These are phyloP conservation scores for Populus hybrid DNA, from an alignment of 441 rosid genomes.

Conservation along the genomic window DNA sequence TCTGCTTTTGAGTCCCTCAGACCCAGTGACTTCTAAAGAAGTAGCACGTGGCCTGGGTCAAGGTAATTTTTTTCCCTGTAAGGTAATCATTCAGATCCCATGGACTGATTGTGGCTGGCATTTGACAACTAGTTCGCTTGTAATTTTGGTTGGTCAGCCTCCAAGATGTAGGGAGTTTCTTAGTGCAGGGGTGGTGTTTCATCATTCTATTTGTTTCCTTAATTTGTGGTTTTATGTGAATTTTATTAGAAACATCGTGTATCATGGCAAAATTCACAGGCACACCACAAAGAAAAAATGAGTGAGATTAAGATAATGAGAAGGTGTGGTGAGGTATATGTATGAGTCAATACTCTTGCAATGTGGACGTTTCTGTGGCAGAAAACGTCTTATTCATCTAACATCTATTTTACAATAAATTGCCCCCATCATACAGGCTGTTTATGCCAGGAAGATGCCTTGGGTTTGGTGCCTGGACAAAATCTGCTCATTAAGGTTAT, in stretches of 20 bases:
- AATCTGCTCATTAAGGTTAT: constrained; percentile 78
- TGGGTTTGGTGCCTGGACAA: constrained; percentile 96
- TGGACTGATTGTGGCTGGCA: background rate
- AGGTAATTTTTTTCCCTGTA: background rate
- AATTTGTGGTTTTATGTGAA: background rate
- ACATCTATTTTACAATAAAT: background rate
- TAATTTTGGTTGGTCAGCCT: background rate
- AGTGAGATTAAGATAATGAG: background rate
- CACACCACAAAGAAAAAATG: background rate
- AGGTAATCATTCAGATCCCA: background rate
- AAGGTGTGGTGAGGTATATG: background rate
- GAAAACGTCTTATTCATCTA: background rate
- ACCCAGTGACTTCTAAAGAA: background rate
- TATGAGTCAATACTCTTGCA: background rate
- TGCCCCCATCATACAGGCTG: constrained; percentile 42
- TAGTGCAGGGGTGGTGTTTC: background rate
- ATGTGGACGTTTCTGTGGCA: no score
- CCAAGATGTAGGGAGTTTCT: background rate
- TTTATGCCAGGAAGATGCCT: constrained; percentile 84
- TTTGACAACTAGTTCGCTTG: no score
- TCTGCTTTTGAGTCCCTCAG: background rate
- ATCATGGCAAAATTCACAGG: background rate
- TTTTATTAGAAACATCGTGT: background rate
- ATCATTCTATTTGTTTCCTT: background rate
- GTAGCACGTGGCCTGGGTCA: background rate